Evolutionary conservation across 192 early-diverging fungal species (phyloP).

Genomic region (Coemansia sp.): DNA sequence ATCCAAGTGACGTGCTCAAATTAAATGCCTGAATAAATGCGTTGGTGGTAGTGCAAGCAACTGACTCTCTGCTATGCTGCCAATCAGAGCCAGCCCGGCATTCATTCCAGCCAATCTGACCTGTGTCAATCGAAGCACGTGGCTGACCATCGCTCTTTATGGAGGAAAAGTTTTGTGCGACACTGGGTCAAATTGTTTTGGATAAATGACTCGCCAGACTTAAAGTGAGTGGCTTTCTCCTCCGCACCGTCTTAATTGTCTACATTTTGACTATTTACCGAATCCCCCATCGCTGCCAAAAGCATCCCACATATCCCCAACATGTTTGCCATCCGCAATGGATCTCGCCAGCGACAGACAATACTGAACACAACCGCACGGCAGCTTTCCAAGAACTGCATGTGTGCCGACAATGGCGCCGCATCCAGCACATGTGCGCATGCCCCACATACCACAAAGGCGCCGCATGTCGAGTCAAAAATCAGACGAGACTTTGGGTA

Average conservation of each 20-base stretch:
- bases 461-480: not conserved
- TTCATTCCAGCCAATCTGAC: not conserved
- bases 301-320: not conserved
- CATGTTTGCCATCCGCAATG: conserved; percentile 9
- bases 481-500: conserved; percentile 32
- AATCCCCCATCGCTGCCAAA: not conserved
- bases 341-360: conserved; percentile 4
- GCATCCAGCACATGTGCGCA: conserved; percentile 1
- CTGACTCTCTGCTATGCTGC: not conserved
- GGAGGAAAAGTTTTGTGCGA: not conserved
- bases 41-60: too few species aligned
- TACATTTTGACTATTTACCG: not conserved
- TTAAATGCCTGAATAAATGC: too few species aligned
- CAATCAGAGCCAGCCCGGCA: not conserved
- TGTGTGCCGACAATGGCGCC: not conserved
- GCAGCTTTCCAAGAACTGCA: conserved; percentile 10
- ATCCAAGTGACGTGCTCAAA: too few species aligned
- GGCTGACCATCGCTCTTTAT: not conserved
- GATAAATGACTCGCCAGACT: too few species aligned
- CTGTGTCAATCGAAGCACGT: not conserved
- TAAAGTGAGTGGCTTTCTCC: not conserved
- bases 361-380: not conserved
- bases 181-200: not conserved
- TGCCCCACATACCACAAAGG: not conserved
- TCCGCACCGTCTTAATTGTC: not conserved